Evolutionary conservation across 495 filamentous ascomycete genomes (phyloP).

Genomic region (Geoglossum glabrum): DNA sequence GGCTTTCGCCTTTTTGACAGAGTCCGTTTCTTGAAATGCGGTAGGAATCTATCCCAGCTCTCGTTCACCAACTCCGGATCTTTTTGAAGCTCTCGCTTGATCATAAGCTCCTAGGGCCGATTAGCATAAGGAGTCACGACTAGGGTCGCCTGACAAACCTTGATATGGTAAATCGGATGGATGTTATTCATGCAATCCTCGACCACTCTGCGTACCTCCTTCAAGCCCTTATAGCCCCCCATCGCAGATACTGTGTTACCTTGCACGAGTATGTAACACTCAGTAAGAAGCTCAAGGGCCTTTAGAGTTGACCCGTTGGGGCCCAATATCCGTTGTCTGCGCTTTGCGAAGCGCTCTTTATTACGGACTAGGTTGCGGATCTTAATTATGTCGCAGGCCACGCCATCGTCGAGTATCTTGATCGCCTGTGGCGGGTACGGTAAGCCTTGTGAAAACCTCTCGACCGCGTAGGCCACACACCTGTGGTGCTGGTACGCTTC

Average conservation of each 20-base stretch:
- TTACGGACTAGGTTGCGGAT: conserved; percentile 76
- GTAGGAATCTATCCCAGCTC: conserved; percentile 90
- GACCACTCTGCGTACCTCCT: conserved; percentile 75
- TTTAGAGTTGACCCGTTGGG: conserved; percentile 73
- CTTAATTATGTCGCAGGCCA: conserved; percentile 87
- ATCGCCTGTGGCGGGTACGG: conserved; percentile 31
- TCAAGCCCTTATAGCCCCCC: conserved; percentile 80
- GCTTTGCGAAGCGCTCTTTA: conserved; percentile 94
- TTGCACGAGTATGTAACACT: conserved; percentile 87
- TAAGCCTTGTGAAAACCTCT: neutral
- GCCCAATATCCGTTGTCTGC: conserved; percentile 78
- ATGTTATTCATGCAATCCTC: conserved; percentile 96
- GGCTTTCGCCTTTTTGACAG: conserved; percentile 68
- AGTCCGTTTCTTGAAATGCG: conserved; percentile 93
- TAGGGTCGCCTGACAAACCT: conserved; percentile 16
- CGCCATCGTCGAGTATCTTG: conserved; percentile 80
- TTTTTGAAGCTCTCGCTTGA: conserved; percentile 93
- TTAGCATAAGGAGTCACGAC: conserved; percentile 5
- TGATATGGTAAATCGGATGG: conserved; percentile 85
- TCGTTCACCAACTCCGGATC: conserved; percentile 73
- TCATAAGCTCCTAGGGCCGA: conserved; percentile 55
- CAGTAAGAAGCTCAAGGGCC: conserved; percentile 84
- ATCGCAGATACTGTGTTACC: conserved; percentile 89
- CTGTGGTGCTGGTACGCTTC: conserved; percentile 82
- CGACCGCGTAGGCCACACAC: conserved; percentile 8